Conservation (phyloP, 176 grass and related monocot genomes). For the Tillandsia fasciculata region DNA sequence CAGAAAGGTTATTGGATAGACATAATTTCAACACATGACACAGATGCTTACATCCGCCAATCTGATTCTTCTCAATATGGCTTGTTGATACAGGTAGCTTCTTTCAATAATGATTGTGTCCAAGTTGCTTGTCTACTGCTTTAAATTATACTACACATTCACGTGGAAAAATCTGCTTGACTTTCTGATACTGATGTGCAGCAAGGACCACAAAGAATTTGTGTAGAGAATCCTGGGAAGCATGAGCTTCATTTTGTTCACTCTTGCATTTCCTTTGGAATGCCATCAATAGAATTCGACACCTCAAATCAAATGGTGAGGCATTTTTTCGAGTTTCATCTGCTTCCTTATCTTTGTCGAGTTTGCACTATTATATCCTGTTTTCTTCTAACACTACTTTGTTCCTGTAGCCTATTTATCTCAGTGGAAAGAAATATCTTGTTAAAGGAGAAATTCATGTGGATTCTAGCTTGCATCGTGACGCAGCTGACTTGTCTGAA, state of each 20-base stretch:
- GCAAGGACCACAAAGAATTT: constrained; percentile 83
- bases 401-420: constrained; percentile 50
- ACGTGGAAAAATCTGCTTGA: constrained; percentile 14
- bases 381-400: constrained; percentile 7
- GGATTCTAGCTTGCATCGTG: constrained; percentile 34
- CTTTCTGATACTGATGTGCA: constrained; percentile 25
- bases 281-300: constrained; percentile 49
- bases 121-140: background rate
- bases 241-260: constrained; percentile 84
- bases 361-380: constrained; percentile 1
- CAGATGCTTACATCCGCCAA: constrained; percentile 58
- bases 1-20: constrained; percentile 93
- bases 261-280: constrained; percentile 86
- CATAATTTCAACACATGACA: constrained; percentile 71
- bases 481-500: constrained; percentile 42
- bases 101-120: background rate
- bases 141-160: constrained; percentile 16
- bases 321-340: background rate
- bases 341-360: background rate
- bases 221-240: constrained; percentile 65
- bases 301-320: constrained; percentile 49
- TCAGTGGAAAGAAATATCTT: constrained; percentile 85
- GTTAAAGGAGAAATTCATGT: constrained; percentile 82
- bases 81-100: constrained; percentile 60
- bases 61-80: constrained; percentile 77